Evolutionary conservation across 495 filamentous ascomycete genomes (phyloP).

Genomic region (Lepraria neglecta): DNA sequence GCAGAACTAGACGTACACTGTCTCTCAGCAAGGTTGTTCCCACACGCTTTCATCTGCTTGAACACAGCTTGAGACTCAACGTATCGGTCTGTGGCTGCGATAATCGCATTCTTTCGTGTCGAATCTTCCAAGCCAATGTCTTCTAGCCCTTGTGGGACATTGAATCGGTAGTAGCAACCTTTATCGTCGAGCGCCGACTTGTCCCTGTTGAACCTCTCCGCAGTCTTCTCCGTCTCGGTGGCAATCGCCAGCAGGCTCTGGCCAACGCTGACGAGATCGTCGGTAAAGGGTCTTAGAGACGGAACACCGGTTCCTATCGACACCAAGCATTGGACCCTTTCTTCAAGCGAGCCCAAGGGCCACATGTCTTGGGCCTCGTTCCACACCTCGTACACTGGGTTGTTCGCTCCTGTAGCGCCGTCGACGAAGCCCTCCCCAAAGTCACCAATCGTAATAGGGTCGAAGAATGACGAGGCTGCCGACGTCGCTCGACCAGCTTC

Average conservation of each 20-base stretch:
- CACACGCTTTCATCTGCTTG: conserved; percentile 36
- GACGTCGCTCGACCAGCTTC: conserved; percentile 43
- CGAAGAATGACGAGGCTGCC: conserved; percentile 43
- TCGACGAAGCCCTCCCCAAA: conserved; percentile 37
- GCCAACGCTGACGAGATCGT: conserved; percentile 30
- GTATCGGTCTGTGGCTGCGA: conserved; percentile 39
- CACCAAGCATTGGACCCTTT: conserved; percentile 38
- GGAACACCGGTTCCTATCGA: conserved; percentile 44
- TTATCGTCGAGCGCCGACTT: conserved; percentile 36
- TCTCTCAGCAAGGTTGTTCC: conserved; percentile 27
- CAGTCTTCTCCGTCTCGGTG: conserved; percentile 40
- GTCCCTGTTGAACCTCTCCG: conserved; percentile 36
- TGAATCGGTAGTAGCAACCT: conserved; percentile 42
- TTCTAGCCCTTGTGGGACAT: conserved; percentile 29
- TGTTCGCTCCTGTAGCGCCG: conserved; percentile 39
- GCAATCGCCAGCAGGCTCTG: conserved; percentile 33
- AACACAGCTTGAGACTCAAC: conserved; percentile 35
- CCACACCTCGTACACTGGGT: conserved; percentile 43
- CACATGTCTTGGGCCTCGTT: conserved; percentile 41
- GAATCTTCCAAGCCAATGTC: conserved; percentile 39
- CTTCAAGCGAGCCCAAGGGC: conserved; percentile 31
- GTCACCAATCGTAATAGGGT: conserved; percentile 38
- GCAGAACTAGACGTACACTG: conserved; percentile 1
- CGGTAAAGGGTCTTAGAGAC: conserved; percentile 30
- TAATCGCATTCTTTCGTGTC: conserved; percentile 37